Base-by-base conservation (phyloP, 169 alveolate species). In the Theileria orientalis region DNA sequence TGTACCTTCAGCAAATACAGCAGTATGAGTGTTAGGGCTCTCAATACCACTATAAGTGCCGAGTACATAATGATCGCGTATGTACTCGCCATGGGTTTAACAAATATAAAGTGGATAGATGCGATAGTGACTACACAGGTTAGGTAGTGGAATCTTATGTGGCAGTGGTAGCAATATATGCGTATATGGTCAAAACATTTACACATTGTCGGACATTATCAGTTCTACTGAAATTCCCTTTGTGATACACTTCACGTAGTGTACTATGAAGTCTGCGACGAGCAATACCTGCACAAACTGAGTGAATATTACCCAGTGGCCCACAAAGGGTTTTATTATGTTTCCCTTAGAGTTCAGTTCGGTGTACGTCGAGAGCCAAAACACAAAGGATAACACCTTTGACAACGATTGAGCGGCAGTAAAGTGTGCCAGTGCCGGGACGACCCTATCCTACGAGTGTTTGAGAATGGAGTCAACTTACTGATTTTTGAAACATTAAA, bases 381-480 rank as follows among this genome's bases (percentile, higher is more conserved):
- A 94, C 27, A 93, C 83, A 69, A 93, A 95, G 19, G 97, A 93
- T 40, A 94, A 44, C 41, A 94, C 76, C 92, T 90, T 52, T 30
- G 98, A 84, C 52, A 91, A 87, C 25, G 96, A 93, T 84, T 94
- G 98, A 16, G 96, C 96, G 14, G 98, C 98, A 14, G 96, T 87
- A 90, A 95, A 95, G 87, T 95, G 98, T 19, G 95, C 91, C 27
- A 95, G 90, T 62, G 96, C 94, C 32, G 97, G 93, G 51, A 84
- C 92, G 2, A 94, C 97, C 61, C 91, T 91, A 64, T 92, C 90
- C 62, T 77, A 37, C 25, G 27, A 32, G 40, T 27, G 29, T 25
- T 29, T 46, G 46, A 51, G 13, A 32, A n/a, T 30, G 11, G n/a
- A 19, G 21, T 27, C 13, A 73, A 40, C 83, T 67, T 69, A 83